Conservation (phyloP, 2,329 filamentous ascomycete genomes). For the Lecanoromycetidae sp. region DNA sequence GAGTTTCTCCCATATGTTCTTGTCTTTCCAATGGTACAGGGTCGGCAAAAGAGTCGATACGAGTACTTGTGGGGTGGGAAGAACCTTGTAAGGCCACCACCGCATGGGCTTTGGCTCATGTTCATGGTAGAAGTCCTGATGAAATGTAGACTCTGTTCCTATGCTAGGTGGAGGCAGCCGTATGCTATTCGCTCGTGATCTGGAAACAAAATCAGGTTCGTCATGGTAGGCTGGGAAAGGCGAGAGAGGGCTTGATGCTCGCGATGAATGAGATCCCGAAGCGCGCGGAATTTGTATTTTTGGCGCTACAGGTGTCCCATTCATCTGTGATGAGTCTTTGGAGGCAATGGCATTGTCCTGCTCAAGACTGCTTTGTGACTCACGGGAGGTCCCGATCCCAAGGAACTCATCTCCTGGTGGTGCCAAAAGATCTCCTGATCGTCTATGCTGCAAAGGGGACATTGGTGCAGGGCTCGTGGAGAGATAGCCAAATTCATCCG, state of each 20-base stretch:
- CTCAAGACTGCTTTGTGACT: not conserved
- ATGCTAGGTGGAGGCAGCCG: constrained; percentile 42
- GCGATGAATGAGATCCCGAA: constrained; percentile 7
- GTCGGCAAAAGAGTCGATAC: constrained; percentile 74
- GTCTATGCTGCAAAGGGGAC: constrained; percentile 19
- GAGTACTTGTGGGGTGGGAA: constrained; percentile 62
- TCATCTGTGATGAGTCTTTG: constrained; percentile 12
- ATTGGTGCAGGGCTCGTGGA: constrained; percentile 25
- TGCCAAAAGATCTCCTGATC: constrained; percentile 32
- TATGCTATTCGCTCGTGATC: constrained; percentile 43
- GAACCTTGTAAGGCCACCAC: constrained; percentile 70
- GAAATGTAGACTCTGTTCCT: constrained; percentile 39
- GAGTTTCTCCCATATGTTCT: constrained; percentile 72
- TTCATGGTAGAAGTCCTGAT: constrained; percentile 32
- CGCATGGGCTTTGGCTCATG: constrained; percentile 35
- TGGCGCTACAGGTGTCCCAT: constrained; percentile 12
- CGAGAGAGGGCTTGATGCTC: constrained; percentile 32
- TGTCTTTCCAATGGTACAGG: constrained; percentile 66
- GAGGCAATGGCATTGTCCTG: not conserved
- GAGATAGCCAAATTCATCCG: constrained; percentile 21
- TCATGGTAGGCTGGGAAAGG: constrained; percentile 62
- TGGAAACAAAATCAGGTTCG: constrained; percentile 34
- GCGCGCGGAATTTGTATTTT: constrained; percentile 14
- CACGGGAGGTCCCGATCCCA: not conserved
- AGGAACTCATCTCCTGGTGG: constrained; percentile 26